Conservation (phyloP, 176 grass and related monocot genomes). For the Oryza meridionalis region DNA sequence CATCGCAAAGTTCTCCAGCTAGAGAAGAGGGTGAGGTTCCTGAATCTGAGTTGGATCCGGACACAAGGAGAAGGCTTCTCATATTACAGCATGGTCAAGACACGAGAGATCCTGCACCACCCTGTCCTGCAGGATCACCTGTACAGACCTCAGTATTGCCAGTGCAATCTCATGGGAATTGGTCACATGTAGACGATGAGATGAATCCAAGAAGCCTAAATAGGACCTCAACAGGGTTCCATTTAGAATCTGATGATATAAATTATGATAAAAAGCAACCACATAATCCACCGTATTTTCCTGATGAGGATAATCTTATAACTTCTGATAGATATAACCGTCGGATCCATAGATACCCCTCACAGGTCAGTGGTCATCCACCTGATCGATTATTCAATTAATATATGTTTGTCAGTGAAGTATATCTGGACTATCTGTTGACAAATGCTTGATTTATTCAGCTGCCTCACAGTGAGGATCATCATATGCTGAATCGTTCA, state of each 20-base stretch:
- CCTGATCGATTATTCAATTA: not conserved
- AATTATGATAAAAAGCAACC: constrained; percentile 54
- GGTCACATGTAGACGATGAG: constrained; percentile 57
- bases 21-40: constrained; percentile 91
- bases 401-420: constrained; percentile 17
- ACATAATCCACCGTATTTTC: constrained; percentile 47
- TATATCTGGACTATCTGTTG: constrained; percentile 12
- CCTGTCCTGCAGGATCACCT: constrained; percentile 43
- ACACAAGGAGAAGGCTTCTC: constrained; percentile 87
- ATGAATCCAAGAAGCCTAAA: constrained; percentile 48
- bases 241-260: constrained; percentile 46
- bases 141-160: constrained; percentile 54
- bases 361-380: constrained; percentile 53
- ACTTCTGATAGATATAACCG: constrained; percentile 59
- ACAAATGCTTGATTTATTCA: constrained; percentile 47
- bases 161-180: constrained; percentile 59
- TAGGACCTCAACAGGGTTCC: constrained; percentile 47
- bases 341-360: constrained; percentile 62
- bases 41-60: constrained; percentile 89
- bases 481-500: constrained; percentile 42
- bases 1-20: constrained; percentile 70
- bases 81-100: constrained; percentile 98
- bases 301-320: constrained; percentile 43
- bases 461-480: constrained; percentile 61
- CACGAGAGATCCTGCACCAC: constrained; percentile 59